A percentile compares a stretch with the other conserved stretches of the same genome.
Conservation (phyloP, 73 alveolate genomes). For the Stentor coeruleus region DNA sequence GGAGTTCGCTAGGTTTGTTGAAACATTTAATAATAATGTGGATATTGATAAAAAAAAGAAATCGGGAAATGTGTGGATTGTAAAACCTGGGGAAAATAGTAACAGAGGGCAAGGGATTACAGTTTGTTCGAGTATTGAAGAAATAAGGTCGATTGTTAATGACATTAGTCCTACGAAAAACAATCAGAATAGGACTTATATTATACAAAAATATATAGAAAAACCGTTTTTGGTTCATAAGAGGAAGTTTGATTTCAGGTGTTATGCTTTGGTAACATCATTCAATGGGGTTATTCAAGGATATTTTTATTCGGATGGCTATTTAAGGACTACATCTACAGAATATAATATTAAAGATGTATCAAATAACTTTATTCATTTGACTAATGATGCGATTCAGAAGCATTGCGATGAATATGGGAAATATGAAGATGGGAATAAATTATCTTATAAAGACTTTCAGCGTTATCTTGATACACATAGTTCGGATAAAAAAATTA, state of each 20-base stretch:
- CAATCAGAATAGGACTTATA: conserved; percentile 42
- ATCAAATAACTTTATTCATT: conserved; percentile 48
- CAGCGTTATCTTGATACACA: conserved; percentile 39
- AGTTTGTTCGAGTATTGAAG: conserved; percentile 6
- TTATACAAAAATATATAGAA: conserved; percentile 59
- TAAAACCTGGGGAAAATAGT: conserved; percentile 55
- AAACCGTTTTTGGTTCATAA: conserved; percentile 58
- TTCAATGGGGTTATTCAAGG: conserved; percentile 56
- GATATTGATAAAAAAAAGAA: conserved; percentile 21
- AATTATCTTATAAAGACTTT: conserved; percentile 46
- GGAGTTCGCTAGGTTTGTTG: conserved; percentile 44
- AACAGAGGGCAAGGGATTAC: conserved; percentile 53
- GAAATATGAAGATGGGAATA: conserved; percentile 63
- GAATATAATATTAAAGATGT: conserved; percentile 47
- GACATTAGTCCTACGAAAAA: conserved; percentile 27
- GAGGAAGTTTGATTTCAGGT: conserved; percentile 70
- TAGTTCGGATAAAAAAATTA: conserved; percentile 30
- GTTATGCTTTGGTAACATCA: conserved; percentile 56
- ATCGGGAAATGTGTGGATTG: conserved; percentile 37
- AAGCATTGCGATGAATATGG: conserved; percentile 69
- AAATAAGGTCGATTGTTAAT: conserved; percentile 28
- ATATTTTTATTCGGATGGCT: conserved; percentile 66
- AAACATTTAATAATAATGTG: conserved; percentile 22
- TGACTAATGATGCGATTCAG: conserved; percentile 76
- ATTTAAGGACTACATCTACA: conserved; percentile 56